Base-by-base conservation (phyloP, 805 yeast species). In the Metschnikowia drakensbergensis region DNA sequence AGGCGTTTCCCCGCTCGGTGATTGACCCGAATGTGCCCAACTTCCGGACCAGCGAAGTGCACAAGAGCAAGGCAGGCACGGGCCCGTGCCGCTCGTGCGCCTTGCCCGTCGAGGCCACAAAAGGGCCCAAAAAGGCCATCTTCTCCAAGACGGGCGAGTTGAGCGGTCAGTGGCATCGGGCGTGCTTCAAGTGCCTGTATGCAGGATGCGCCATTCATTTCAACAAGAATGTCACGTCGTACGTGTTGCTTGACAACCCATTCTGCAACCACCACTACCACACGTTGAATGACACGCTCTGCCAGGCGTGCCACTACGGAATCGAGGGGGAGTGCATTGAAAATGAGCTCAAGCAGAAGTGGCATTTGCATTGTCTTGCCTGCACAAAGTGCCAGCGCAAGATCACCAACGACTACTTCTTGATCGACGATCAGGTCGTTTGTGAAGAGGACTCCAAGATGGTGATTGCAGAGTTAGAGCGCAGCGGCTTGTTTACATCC, bases 271-370 rank as follows among this genome's bases (percentile, higher is more conserved):
- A 68, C 32, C 96, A 92, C 59, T 80, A 81, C 67, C 98, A 94
- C 65, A 70, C 72, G 47, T 72, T 79, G 46, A 94, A 92, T 63
- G 80, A 83, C 42, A 84, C 96, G 0, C 63, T 86, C 2, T 92
- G 99, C 66, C 72, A 72, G 41, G 67, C 74, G 11, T 92, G 99
- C 65, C 72, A 77, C 9, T 57, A 58, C 4, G 96, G 95, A 29
- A 88, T 94, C 42, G 97, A 92, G 63, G 98, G 98, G 4, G 82
- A 81, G 62, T 92, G 98, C 65, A 75, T 92, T 37, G 96, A 88
- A 59, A 86, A 83, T 58, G 90, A 84, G 58, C 65, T 79, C 31
- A 67, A 71, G 37, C 85, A 84, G 55, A 77, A 89, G 49, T 91
- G 88, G 74, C 98, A 92, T 62, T 67, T 77, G 5, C 65, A 73